Evolutionary conservation across 1,139 yeast genomes (phyloP).

Genomic region (Petasospora fabianii): DNA sequence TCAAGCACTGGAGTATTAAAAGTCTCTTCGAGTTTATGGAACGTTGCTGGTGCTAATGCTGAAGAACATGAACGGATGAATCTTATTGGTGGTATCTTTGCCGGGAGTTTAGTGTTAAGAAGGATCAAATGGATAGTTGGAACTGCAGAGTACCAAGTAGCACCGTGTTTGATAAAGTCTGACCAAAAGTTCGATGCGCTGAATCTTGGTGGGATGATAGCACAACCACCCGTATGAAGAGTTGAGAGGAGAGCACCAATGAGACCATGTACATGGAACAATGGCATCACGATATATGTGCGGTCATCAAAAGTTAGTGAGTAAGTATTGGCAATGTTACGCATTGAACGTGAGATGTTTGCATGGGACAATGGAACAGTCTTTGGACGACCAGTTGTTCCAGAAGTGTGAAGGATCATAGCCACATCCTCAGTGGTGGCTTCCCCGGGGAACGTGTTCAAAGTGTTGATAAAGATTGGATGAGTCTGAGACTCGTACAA

Average conservation of each 20-base stretch:
- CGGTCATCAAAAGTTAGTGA: slow-evolving; percentile 43
- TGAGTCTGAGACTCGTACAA: slow-evolving; percentile 30
- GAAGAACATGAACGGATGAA: slow-evolving; percentile 69
- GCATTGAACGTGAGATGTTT: slow-evolving; percentile 55
- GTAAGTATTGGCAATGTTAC: slow-evolving; percentile 55
- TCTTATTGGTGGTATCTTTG: slow-evolving; percentile 47
- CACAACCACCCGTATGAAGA: slow-evolving; percentile 56
- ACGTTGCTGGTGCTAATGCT: slow-evolving; percentile 60
- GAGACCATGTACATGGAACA: slow-evolving; percentile 70
- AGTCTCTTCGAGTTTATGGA: slow-evolving; percentile 48
- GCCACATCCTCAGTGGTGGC: slow-evolving; percentile 51
- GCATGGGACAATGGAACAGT: slow-evolving; percentile 65
- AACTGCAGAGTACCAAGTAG: slow-evolving; percentile 71
- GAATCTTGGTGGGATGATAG: slow-evolving; percentile 53
- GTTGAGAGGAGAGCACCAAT: slow-evolving; percentile 61
- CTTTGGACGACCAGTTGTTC: slow-evolving; percentile 71
- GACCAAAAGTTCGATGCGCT: slow-evolving; percentile 57
- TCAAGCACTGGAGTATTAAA: slow-evolving; percentile 65
- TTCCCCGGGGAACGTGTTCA: slow-evolving; percentile 36
- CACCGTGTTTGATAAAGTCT: slow-evolving; percentile 44
- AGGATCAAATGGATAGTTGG: slow-evolving; percentile 69
- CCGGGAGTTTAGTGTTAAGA: slow-evolving; percentile 47
- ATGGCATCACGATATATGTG: slow-evolving; percentile 65
- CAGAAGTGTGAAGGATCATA: slow-evolving; percentile 62
- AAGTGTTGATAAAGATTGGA: slow-evolving; percentile 31